A percentile compares a stretch with the other conserved stretches of the same genome.
These are phyloP conservation scores for Leccinellum luteum DNA, from an alignment of 768 basidiomycete species.

Conservation along the genomic window DNA sequence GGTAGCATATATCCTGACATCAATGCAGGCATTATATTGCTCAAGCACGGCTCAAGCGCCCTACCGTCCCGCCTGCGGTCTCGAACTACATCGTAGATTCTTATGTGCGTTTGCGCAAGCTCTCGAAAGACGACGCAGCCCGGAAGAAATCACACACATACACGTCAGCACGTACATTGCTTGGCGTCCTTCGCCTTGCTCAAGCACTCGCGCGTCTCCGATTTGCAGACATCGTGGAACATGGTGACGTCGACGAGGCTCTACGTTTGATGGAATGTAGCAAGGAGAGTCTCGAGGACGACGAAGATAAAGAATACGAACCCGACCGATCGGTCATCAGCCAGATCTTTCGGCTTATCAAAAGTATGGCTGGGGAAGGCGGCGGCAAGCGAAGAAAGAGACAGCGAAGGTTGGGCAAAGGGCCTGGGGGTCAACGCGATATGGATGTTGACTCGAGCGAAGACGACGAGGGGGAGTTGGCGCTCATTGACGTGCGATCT, in stretches of 20 bases:
- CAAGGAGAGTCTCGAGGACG: slow-evolving; percentile 87
- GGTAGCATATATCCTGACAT: neutral
- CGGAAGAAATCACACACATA: slow-evolving; percentile 89
- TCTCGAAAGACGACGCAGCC: slow-evolving; percentile 86
- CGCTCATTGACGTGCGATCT: slow-evolving; percentile 84
- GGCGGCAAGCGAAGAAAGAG: slow-evolving; percentile 40
- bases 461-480: slow-evolving; percentile 66
- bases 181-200: slow-evolving; percentile 90
- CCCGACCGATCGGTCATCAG: slow-evolving; percentile 76
- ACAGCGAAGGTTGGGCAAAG: slow-evolving; percentile 59
- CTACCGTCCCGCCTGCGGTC: slow-evolving; percentile 84
- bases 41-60: slow-evolving; percentile 80
- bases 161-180: slow-evolving; percentile 92
- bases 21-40: slow-evolving; percentile 87
- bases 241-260: slow-evolving; percentile 93
- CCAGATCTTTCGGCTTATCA: slow-evolving; percentile 89
- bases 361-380: slow-evolving; percentile 65
- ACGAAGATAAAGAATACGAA: slow-evolving; percentile 65
- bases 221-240: slow-evolving; percentile 75
- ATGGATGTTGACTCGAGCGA: slow-evolving; percentile 69
- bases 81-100: slow-evolving; percentile 93
- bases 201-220: slow-evolving; percentile 94
- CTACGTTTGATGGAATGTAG: slow-evolving; percentile 95
- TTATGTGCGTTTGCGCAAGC: slow-evolving; percentile 92
- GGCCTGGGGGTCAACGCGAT: slow-evolving; percentile 67